Percentiles rank a stretch among this genome's conserved stretches.
These are phyloP conservation scores for Sarcomyxa edulis DNA, from an alignment of 768 basidiomycete species.

Conservation along the genomic window DNA sequence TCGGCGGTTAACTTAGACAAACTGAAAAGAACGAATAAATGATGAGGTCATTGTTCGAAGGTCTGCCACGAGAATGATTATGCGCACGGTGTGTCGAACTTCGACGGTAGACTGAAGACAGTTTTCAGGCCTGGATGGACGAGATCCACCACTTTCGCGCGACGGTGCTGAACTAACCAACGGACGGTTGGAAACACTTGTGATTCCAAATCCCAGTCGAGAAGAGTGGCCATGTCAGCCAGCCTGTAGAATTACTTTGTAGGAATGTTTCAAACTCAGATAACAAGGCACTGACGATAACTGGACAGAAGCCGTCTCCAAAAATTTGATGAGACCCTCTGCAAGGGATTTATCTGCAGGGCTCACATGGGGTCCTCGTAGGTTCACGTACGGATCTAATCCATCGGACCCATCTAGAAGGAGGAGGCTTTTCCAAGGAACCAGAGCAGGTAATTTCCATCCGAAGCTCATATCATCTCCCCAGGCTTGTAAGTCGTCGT, in stretches of 20 bases:
- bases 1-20: slow-evolving; percentile 48
- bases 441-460: slow-evolving; percentile 67
- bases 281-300: slow-evolving; percentile 53
- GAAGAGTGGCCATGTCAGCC: slow-evolving; percentile 70
- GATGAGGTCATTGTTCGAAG: slow-evolving; percentile 1
- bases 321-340: slow-evolving; percentile 68
- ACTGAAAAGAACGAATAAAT: slow-evolving; percentile 22
- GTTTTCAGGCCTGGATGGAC: slow-evolving; percentile 78
- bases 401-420: slow-evolving; percentile 59
- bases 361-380: slow-evolving; percentile 52
- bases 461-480: slow-evolving; percentile 65
- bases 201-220: slow-evolving; percentile 79
- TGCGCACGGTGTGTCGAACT: slow-evolving; percentile 56
- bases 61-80: slow-evolving; percentile 11
- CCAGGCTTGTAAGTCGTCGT: slow-evolving; percentile 52
- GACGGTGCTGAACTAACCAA: slow-evolving; percentile 85
- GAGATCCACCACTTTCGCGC: slow-evolving; percentile 85
- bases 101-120: slow-evolving; percentile 70
- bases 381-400: slow-evolving; percentile 54
- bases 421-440: slow-evolving; percentile 91
- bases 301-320: slow-evolving; percentile 68
- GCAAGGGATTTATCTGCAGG: slow-evolving; percentile 64
- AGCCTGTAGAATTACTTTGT: slow-evolving; percentile 36
- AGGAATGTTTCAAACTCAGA: neutral
- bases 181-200: slow-evolving; percentile 90